These are phyloP conservation scores for Stentor roeselii DNA, from an alignment of 73 alveolate genomes.

Conservation along the genomic window DNA sequence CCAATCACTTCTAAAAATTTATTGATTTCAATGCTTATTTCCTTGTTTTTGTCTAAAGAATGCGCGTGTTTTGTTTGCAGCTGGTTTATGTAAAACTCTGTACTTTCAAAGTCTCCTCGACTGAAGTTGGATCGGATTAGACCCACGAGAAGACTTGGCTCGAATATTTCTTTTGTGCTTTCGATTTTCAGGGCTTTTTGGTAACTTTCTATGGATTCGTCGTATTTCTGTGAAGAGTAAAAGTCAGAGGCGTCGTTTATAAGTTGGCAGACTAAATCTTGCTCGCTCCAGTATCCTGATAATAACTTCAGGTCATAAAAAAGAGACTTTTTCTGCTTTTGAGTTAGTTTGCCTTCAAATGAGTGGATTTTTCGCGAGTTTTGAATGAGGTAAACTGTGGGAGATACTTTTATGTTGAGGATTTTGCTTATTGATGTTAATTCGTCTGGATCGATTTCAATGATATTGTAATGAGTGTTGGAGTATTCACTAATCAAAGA, in stretches of 20 bases:
- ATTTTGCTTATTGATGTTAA: background rate
- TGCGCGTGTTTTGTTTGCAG: background rate
- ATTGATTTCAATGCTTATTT: too few species aligned
- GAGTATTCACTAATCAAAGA: background rate
- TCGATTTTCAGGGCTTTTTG: background rate
- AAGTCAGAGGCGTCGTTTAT: background rate
- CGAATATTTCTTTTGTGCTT: background rate
- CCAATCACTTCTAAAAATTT: background rate
- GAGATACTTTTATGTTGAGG: background rate
- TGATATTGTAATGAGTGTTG: background rate
- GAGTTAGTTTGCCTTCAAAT: background rate
- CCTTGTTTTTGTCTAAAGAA: background rate
- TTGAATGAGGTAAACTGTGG: background rate
- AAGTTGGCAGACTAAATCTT: background rate
- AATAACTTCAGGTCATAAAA: too few species aligned
- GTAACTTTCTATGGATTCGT: background rate
- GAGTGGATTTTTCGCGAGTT: background rate
- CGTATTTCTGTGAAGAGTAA: background rate
- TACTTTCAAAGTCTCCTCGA: background rate
- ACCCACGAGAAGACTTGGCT: background rate
- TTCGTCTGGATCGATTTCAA: background rate
- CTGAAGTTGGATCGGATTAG: background rate
- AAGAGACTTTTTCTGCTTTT: background rate
- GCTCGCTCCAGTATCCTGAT: background rate
- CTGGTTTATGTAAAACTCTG: background rate